A percentile compares a stretch with the other conserved stretches of the same genome.
Evolutionary conservation across 768 basidiomycete genomes (phyloP).

Genomic region (Russula sp.): DNA sequence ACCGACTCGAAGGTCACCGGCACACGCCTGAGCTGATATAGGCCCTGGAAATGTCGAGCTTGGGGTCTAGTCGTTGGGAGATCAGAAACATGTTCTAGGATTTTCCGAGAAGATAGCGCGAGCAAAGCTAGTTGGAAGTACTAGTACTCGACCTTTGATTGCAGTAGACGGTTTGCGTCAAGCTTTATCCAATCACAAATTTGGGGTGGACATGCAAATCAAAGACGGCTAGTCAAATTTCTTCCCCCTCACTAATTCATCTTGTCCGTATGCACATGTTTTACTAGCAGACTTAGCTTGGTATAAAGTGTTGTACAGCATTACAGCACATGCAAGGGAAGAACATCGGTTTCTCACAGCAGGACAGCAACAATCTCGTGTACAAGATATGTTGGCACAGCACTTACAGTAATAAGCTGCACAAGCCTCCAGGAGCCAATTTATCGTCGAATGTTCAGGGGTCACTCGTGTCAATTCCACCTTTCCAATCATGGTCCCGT

Average conservation of each 20-base stretch:
- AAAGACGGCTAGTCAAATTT: conserved; percentile 12
- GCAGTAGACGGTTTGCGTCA: conserved; percentile 18
- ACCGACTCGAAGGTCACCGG: neutral
- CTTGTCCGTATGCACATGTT: neutral
- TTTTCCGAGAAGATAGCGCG: conserved; percentile 1
- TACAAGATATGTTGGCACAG: conserved; percentile 8
- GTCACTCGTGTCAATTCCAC: conserved; percentile 1
- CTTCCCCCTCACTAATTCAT: neutral
- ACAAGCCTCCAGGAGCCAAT: neutral
- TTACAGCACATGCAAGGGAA: neutral
- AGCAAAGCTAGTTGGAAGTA: neutral
- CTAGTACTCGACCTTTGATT: neutral
- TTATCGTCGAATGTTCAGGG: conserved; percentile 16
- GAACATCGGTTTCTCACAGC: conserved; percentile 15
- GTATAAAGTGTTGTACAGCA: conserved; percentile 10
- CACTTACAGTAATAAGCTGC: conserved; percentile 7
- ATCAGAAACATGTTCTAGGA: neutral
- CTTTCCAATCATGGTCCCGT: conserved; percentile 19
- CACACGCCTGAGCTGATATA: neutral
- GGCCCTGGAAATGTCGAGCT: neutral
- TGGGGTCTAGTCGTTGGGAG: neutral
- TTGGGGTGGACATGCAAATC: conserved; percentile 14
- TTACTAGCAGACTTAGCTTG: conserved; percentile 13
- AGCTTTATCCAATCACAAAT: conserved; percentile 13
- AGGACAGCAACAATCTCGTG: neutral